Evolutionary conservation across 148 eudicot species (phyloP), one percentile per base, ranked within the genome.

Genomic region (Dysphania ambrosioides): DNA sequence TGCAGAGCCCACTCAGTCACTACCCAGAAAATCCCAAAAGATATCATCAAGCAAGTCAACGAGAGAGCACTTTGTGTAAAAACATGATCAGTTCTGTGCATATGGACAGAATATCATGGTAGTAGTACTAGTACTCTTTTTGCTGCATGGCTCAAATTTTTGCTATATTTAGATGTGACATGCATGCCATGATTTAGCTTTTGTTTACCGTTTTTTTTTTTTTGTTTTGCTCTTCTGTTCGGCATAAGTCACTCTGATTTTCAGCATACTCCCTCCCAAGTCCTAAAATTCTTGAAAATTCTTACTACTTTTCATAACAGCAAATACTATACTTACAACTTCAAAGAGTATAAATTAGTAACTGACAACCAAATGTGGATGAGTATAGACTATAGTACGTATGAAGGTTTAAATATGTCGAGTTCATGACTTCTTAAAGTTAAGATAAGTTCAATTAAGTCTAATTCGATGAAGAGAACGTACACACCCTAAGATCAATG

Each of bases 11-110:
- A 82, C n/a, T n/a, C n/a, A n/a, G n/a, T n/a, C n/a, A n/a, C 82
- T 75, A 40, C 42, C 19, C 58, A 57, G 60, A 23, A 56, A 72
- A 23, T 12, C 31, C 32, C 34, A 67, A 72, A 40, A 56, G 18
- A 36, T 8, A 69, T 69, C 55, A 77, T 60, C 32, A 10, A 40
- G 41, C 24, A 76, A 76, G 85, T 83, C 85, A 83, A 83, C 82
- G 16, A 67, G 16, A 41, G 32, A 63, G 55, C 79, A 79, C 77
- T 79, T 72, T 67, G 38, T 47, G 64, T n/a, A 27, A 34, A 59
- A 47, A 40, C 71, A 68, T 69, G 74, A 74, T 60, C 69, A 27
- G 49, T 74, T 74, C 70, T 70, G 5, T 35, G 41, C 65, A 77
- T 71, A 64, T 71, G 75, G 80, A 64, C 75, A 53, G 16, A 36